Base-by-base conservation (phyloP, 1,284 basidiomycete genomes). In the Clitocybe nebularis region DNA sequence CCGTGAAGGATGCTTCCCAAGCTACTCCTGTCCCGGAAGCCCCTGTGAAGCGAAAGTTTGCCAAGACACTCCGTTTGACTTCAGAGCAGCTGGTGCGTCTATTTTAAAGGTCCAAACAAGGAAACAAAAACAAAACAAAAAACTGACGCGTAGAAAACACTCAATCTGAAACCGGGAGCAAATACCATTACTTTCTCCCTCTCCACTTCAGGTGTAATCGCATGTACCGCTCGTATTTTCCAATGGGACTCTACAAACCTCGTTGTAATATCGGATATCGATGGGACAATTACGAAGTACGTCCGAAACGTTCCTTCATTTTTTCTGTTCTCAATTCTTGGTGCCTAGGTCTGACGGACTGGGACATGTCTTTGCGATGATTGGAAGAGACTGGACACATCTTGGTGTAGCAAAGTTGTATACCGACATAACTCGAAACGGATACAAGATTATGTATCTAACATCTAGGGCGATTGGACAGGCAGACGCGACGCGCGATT, bases 361-460 rank as follows among this genome's bases (percentile, higher is more conserved):
- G 2, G 96, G 96, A 0, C 96, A 99, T 61, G 86, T 99, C 38
- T 96, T 96, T 60, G 95, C 94, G 3, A 94, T 98, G 79, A 96
- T 99, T 53, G 96, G 96, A 3, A 82, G 95, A n/a, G 96, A 99
- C 64, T 99, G 96, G 96, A 99, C 96, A 3, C 96, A 99, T 61
- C 72, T 92, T 11, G 96, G 96, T 11, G 95, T 99, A 13, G 96
- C 96, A 4, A 99, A 99, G 66, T 75, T 99, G 14, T 99, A 99
- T 67, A 97, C 93, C 2, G 96, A 99, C 58, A 97, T 99, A 49
- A 75, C 75, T 43, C 80, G 91, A 46, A 99, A 99, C 58, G 96
- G 96, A 25, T 99, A 99, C 75, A 94, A 94, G 69, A 89, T 99
- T 58, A 85, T 99, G 80, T 99, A 99, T 63, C 79, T 99, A 14